Base-by-base conservation (phyloP, 169 alveolate genomes). In the Cystoisospora suis region DNA sequence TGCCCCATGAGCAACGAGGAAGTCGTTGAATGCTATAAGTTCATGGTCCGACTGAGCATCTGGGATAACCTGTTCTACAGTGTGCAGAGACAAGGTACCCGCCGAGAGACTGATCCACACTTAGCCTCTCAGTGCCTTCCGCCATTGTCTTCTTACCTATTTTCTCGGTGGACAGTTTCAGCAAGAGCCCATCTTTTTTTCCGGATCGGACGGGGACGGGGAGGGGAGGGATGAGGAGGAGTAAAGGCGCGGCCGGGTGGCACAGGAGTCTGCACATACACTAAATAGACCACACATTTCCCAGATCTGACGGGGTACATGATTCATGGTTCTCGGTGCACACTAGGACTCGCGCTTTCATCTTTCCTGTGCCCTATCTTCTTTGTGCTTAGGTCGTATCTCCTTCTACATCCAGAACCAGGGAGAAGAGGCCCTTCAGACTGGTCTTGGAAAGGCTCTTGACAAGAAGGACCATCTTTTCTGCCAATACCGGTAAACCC, bases 341-440 rank as follows among this genome's bases (percentile, higher is more conserved):
- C 65, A 15, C 65, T 53, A 15, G 12, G 29, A 15, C 65, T 53
- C 29, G 12, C 65, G 23, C 65, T 53, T 53, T 53, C 65, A 53
- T 23, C 65, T 23, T 53, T 23, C 65, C 65, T 53, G 65, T 53
- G 29, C 23, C n/a, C n/a, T n/a, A n/a, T n/a, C n/a, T 36, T 32
- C 45, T 6, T 38, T 38, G 47, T 15, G 17, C 83, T 72, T 72
- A 87, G 91, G 93, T 0, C 93, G 98, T 83, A 97, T 98, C 23
- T 96, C 98, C 44, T 98, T 98, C 93, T 98, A 98, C 91, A 98
- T 98, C 96, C 98, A 98, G 86, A 96, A 97, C 75, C 96, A 95
- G 70, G 99, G 99, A 46, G 99, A 98, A 94, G 99, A 97, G 86
- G 99, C 99, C n/a, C 94, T 97, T 44, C 98, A 97, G 32, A 95